These are phyloP conservation scores for Paramecium biaurelia DNA, from an alignment of 73 alveolate genomes.

Conservation along the genomic window DNA sequence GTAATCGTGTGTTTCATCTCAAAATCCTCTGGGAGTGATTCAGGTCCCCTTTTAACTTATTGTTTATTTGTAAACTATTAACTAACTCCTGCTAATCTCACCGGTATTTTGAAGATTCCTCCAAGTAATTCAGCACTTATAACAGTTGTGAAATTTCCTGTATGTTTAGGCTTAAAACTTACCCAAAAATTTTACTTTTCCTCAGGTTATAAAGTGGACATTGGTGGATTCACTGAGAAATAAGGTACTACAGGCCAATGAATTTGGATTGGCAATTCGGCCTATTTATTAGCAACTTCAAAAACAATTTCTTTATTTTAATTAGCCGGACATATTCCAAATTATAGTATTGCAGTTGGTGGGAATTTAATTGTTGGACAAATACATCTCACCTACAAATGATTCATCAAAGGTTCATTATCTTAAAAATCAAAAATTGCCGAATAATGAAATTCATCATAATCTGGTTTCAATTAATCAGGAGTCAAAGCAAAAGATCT, in stretches of 20 bases:
- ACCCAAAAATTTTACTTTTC: constrained; percentile 87
- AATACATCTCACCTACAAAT: constrained; percentile 94
- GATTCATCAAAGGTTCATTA: constrained; percentile 87
- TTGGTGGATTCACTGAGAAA: constrained; percentile 89
- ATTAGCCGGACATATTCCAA: constrained; percentile 93
- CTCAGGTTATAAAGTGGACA: constrained; percentile 87
- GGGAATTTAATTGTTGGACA: constrained; percentile 92
- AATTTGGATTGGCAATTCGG: constrained; percentile 92
- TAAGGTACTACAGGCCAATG: constrained; percentile 89
- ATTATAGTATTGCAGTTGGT: constrained; percentile 73
- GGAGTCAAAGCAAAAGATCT: constrained; percentile 64
- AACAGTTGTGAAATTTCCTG: constrained; percentile 86
- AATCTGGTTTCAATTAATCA: constrained; percentile 72
- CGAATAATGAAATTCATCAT: constrained; percentile 76
- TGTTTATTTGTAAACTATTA: constrained; percentile 72
- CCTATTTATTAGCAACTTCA: constrained; percentile 91
- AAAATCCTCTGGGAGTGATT: constrained; percentile 81
- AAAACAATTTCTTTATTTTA: constrained; percentile 87
- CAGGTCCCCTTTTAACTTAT: constrained; percentile 80
- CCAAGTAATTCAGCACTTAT: constrained; percentile 83
- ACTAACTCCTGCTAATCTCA: constrained; percentile 86
- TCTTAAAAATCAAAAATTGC: constrained; percentile 79
- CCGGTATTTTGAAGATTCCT: constrained; percentile 90
- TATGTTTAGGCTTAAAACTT: constrained; percentile 93
- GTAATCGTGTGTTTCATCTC: background rate